Base-by-base conservation (phyloP, 2,329 filamentous ascomycete species). In the Microascus cirrosus region DNA sequence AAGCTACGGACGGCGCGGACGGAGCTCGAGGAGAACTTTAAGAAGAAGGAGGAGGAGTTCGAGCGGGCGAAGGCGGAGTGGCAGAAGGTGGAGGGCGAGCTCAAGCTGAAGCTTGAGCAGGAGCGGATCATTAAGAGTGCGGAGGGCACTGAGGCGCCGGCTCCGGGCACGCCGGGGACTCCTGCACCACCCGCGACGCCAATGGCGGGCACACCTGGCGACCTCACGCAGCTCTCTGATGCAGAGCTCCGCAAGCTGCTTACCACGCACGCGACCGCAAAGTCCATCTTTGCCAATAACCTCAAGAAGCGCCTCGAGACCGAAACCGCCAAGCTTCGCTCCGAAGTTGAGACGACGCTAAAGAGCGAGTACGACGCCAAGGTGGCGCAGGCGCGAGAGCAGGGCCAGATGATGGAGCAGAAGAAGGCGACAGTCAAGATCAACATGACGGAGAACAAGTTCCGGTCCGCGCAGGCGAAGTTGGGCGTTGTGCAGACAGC, bases 401-500 rank as follows among this genome's bases (percentile, higher is more conserved):
- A 87, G 68, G 86, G 85, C 2, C 81, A 87, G 56, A 80, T 87
- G 61, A 80, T 94, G 73, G 84, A 85, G 52, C 82, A 85, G 39
- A 92, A 92, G 74, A 90, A 89, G 69, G 82, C 81, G 57, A 82
- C 82, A 1, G 75, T 89, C 54, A 88, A 87, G 62, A 78, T 93
- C 62, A 93, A 90, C 68, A 88, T 95, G 83, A 76, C 84, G 6
- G 86, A 93, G 63, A 89, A 86, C 64, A 84, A 86, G 67, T 73
- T 79, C 53, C 82, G 80, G 61, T 73, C 75, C 10, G 82, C 85
- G 0, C 78, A 78, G 55, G 88, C 86, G 4, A 95, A 94, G 73
- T 73, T 95, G 35, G 80, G 82, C 1, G 83, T 94, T 1, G 88
- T 97, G 3, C 82, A 91, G 66, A 88, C 84, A 53, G 92, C 93